Percentiles rank a stretch among this genome's conserved stretches.
These are phyloP conservation scores for Talaromyces adpressus DNA, from an alignment of 495 filamentous ascomycete genomes.

Conservation along the genomic window DNA sequence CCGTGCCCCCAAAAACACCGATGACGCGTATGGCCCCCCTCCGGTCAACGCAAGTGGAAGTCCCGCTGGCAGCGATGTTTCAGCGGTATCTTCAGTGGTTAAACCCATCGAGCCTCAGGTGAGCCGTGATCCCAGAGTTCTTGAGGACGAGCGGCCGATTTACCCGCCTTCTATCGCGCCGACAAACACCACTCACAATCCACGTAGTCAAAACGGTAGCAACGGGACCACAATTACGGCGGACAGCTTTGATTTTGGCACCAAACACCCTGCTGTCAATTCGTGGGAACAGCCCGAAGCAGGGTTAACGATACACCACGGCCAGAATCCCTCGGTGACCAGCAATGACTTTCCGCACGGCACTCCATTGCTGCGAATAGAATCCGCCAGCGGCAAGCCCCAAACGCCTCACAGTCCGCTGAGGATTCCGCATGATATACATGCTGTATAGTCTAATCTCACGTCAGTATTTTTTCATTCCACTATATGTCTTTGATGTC, in stretches of 20 bases:
- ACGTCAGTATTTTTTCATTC: slow-evolving; percentile 20
- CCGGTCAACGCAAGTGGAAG: slow-evolving; percentile 16
- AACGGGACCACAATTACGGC: slow-evolving; percentile 89
- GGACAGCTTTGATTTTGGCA: slow-evolving; percentile 43
- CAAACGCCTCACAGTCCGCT: slow-evolving; percentile 28
- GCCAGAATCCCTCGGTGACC: slow-evolving; percentile 52
- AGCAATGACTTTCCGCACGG: slow-evolving; percentile 88
- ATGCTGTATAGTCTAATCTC: slow-evolving; percentile 22
- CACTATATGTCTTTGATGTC: slow-evolving; percentile 26
- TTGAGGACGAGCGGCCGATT: slow-evolving; percentile 82
- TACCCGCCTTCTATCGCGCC: slow-evolving; percentile 80
- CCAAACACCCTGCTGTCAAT: slow-evolving; percentile 16
- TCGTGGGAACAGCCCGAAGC: slow-evolving; percentile 35
- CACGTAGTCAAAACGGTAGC: slow-evolving; percentile 82
- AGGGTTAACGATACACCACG: slow-evolving; percentile 56
- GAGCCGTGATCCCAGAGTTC: slow-evolving; percentile 52
- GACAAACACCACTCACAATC: slow-evolving; percentile 72
- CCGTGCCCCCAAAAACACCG: slow-evolving; percentile 53
- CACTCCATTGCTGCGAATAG: slow-evolving; percentile 72
- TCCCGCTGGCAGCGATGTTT: slow-evolving; percentile 30
- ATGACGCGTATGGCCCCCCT: slow-evolving; percentile 29
- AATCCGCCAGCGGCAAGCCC: slow-evolving; percentile 56
- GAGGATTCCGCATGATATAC: slow-evolving; percentile 28
- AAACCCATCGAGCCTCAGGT: slow-evolving; percentile 53
- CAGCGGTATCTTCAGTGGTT: slow-evolving; percentile 52